Evolutionary conservation across 1,284 basidiomycete genomes (phyloP), one percentile per base, ranked within the genome.

Genomic region (Melampsora abietis-canadensis): DNA sequence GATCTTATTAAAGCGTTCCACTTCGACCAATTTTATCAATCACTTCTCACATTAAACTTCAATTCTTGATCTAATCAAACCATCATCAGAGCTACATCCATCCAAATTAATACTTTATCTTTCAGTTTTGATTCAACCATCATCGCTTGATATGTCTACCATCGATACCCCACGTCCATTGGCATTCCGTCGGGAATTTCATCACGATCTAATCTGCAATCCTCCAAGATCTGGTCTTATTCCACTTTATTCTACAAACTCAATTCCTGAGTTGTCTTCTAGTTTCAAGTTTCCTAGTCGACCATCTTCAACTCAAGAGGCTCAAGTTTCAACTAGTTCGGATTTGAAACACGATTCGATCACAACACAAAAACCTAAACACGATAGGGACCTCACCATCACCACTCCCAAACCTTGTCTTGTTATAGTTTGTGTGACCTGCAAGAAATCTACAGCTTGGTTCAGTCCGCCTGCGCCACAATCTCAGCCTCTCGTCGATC

Each of bases 161-260:
- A n/a, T 54, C 51, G 17, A 54, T 27, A 27, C 51, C 51, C 51
- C 51, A 54, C 51, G n/a, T 54, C 51, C 19, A 6, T 54, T 54
- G 51, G 51, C 51, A 19, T 27, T 27, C 17, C 6, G 8, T 54
- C 51, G 51, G 24, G 51, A n/a, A 27, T 54, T 54, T 54, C 24
- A 4, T 54, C 51, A 54, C 4, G 51, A n/a, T 54, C 51, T 7
- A 40, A 40, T 40, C 37, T 12, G 10, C 4, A 40, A 12, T 40
- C 6, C 37, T 27, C 14, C 51, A n/a, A 54, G 51, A 21, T 54
- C 17, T 4, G 24, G 51, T 27, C 51, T 54, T 27, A 2, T 54
- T 19, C 51, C 51, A 54, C 51, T 54, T 27, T 54, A 21, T n/a
- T 12, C 24, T 27, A 54, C 51, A 1, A 5, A n/a, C 6, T 54